A percentile compares a stretch with the other conserved stretches of the same genome.
phyloP scores from a whole-genome alignment of 805 yeast genomes.

The Candida golubevii region DNA sequence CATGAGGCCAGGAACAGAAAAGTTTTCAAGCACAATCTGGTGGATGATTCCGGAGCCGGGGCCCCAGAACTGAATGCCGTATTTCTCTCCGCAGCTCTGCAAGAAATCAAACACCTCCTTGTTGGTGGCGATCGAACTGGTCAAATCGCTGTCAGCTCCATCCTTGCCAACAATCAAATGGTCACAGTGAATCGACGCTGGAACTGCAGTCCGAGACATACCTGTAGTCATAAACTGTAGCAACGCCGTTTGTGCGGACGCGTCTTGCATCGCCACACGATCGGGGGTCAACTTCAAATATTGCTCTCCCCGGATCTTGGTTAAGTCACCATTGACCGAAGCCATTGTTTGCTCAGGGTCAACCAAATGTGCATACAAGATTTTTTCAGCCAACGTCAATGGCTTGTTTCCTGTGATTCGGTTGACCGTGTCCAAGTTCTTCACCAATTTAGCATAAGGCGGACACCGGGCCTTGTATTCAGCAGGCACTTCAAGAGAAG shows the following conservation, averaged over 20 bases:
- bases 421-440: conserved; percentile 60
- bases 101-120: conserved; percentile 94
- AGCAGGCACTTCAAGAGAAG: conserved; percentile 44
- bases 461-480: conserved; percentile 74
- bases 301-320: conserved; percentile 74
- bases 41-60: conserved; percentile 99
- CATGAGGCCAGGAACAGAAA: conserved; percentile 93
- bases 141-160: conserved; percentile 83
- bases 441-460: conserved; percentile 74
- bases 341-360: conserved; percentile 80
- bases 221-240: conserved; percentile 98
- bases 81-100: conserved; percentile 87
- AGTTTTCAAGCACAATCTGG: conserved; percentile 95
- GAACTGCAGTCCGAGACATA: conserved; percentile 80
- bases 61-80: conserved; percentile 98
- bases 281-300: conserved; percentile 94
- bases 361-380: conserved; percentile 86
- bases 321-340: conserved; percentile 42
- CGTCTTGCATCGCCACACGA: conserved; percentile 99
- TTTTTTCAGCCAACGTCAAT: conserved; percentile 90
- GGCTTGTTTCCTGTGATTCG: conserved; percentile 64
- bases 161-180: conserved; percentile 96
- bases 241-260: conserved; percentile 99
- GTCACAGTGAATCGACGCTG: conserved; percentile 96
- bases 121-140: conserved; percentile 76